These are phyloP conservation scores for Tephrocybe sp. DNA, from an alignment of 768 basidiomycete species.

Conservation along the genomic window DNA sequence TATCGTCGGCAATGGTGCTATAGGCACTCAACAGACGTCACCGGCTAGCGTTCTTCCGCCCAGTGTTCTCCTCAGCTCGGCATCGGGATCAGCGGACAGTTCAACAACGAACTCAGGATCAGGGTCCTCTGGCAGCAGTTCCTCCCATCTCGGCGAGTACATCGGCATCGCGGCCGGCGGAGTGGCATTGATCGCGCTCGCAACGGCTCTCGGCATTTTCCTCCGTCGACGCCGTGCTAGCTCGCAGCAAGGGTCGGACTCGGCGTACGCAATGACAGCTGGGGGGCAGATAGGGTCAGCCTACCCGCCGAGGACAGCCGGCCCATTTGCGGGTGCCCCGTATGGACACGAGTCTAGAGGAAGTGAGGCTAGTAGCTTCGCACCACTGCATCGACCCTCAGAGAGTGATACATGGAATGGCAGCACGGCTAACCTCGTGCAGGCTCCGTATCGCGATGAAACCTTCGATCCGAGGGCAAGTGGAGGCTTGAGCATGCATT, in stretches of 20 bases:
- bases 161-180: constrained; percentile 9
- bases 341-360: constrained; percentile 13
- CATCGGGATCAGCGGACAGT: constrained; percentile 24
- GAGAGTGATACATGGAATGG: constrained; percentile 55
- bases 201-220: constrained; percentile 1
- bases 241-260: not conserved
- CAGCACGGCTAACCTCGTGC: constrained; percentile 43
- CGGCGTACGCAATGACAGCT: constrained; percentile 17
- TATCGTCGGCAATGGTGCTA: constrained; percentile 73
- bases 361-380: constrained; percentile 66
- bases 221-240: constrained; percentile 40
- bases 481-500: constrained; percentile 21
- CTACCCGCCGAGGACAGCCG: constrained; percentile 1
- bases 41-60: constrained; percentile 44
- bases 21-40: constrained; percentile 65
- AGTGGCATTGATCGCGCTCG: not conserved
- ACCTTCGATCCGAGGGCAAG: constrained; percentile 3
- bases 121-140: not conserved
- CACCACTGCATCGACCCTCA: constrained; percentile 63
- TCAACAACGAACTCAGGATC: not conserved
- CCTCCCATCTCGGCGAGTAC: not conserved
- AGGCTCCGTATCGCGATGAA: constrained; percentile 32
- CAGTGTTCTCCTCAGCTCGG: constrained; percentile 43
- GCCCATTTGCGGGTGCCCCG: constrained; percentile 25
- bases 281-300: constrained; percentile 25